These are phyloP conservation scores for Aspergillus proliferans DNA, from an alignment of 2,329 filamentous ascomycete genomes.

Conservation along the genomic window DNA sequence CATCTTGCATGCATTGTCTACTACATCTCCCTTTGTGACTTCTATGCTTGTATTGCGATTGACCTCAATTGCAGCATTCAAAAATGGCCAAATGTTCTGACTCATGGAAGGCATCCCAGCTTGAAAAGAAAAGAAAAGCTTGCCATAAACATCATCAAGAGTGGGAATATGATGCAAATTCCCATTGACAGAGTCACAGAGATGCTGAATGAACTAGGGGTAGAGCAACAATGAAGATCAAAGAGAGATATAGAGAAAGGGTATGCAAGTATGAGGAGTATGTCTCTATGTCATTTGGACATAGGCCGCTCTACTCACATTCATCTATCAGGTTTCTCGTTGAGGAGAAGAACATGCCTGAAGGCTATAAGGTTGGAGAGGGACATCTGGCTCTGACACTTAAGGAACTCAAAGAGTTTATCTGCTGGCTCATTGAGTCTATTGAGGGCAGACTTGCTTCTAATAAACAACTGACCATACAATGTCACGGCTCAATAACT, in stretches of 20 bases:
- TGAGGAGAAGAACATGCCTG: not conserved
- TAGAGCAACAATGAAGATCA: not conserved
- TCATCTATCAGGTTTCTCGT: not conserved
- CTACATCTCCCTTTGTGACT: not conserved
- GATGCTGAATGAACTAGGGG: not conserved
- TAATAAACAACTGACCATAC: too few relatives aligned
- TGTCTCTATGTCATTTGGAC: not conserved
- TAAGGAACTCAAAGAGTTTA: not conserved
- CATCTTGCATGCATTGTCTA: not conserved
- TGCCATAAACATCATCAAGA: not conserved
- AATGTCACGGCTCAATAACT: too few relatives aligned
- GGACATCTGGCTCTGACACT: not conserved
- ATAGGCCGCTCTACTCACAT: not conserved
- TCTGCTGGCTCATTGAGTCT: not conserved
- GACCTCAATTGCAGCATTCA: not conserved
- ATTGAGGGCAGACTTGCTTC: not conserved
- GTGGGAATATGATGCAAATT: not conserved
- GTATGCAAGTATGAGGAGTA: not conserved
- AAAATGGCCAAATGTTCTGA: not conserved
- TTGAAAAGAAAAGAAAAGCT: not conserved
- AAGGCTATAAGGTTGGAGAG: not conserved
- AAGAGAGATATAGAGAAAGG: not conserved
- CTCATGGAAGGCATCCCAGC: not conserved
- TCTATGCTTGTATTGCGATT: not conserved
- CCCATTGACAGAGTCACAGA: not conserved